phyloP scores from a whole-genome alignment of 192 early-diverging fungal species.

The Coemansia umbellata region DNA sequence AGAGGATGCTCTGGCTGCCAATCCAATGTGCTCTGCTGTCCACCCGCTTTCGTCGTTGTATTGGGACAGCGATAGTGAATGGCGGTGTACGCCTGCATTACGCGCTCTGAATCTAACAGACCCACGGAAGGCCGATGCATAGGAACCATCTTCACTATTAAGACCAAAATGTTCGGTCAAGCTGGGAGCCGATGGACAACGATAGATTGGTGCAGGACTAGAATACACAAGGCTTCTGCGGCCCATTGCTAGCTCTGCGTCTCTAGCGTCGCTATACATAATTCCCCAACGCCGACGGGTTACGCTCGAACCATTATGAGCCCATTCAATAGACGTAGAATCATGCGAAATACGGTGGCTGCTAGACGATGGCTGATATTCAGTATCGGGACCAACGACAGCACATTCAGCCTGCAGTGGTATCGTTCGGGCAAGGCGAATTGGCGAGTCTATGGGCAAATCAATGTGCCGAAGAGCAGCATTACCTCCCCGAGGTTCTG shows the following conservation, averaged over 20 bases:
- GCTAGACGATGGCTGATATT: neutral
- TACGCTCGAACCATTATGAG: neutral
- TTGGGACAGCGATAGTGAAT: constrained; percentile 5
- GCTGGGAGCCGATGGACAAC: constrained; percentile 29
- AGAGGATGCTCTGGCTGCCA: constrained; percentile 1
- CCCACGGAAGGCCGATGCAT: constrained; percentile 9
- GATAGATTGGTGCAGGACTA: neutral
- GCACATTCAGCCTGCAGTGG: neutral
- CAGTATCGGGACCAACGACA: neutral
- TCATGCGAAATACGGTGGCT: neutral
- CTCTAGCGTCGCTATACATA: constrained; percentile 3
- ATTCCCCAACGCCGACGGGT: neutral
- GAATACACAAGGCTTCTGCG: constrained; percentile 1
- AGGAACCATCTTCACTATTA: constrained; percentile 8
- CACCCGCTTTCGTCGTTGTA: constrained; percentile 5
- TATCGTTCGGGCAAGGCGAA: neutral
- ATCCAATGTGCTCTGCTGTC: neutral
- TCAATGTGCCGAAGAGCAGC: neutral
- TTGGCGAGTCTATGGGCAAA: neutral
- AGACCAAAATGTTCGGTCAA: neutral
- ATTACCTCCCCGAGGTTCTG: neutral
- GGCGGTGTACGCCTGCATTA: neutral
- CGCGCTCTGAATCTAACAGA: neutral
- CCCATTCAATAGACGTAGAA: constrained; percentile 1
- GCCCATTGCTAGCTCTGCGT: constrained; percentile 2